Evolutionary conservation across 306 rosid genomes (phyloP), one percentile per base, ranked within the genome.

Genomic region (Pueraria montana): DNA sequence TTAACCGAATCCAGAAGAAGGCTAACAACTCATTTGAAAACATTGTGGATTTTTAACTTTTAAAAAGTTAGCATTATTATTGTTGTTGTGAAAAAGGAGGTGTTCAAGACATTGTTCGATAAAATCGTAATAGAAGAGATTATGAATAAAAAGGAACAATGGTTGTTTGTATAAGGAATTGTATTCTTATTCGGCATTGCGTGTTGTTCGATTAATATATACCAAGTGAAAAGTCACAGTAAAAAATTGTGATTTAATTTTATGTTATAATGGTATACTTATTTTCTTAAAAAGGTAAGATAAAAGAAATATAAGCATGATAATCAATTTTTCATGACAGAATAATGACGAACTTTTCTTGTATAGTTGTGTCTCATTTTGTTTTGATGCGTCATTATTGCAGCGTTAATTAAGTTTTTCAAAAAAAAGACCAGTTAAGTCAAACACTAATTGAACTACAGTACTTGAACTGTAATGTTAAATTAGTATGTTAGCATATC

Each of bases 1-100:
- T 68, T 86, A 69, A 83, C 87, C 84, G 21, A 79, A 83, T 20
- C 49, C 40, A 24, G 1, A 68, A 30, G 18, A 23, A 74, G 64
- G 20, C 49, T 5, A 74, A 69, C 85, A 38, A 76, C 85, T 85
- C 36, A 2, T 2, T 73, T 42, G 58, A 30, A 55, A 36, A 23
- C 13, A 50, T 43, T 36, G 20, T 32, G 64, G 26, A 21, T 34
- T 30, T 55, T 4, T 30, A 5, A 27, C 56, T 23, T 79, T 55
- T 45, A 1, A 32, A 48, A 32, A n/a, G 20, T 73, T 11, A 4
- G 14, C 14, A 20, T 18, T 11, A 20, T 38, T 67, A 64, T 62
- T 65, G 1, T 36, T 66, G 10, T 40, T 67, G 5, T 38, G 6
- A 18, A 32, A 36, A 65, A n/a, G 7, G 3, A 66, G 9, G 71